Conservation (phyloP, 2,329 filamentous ascomycete species). For the Fusarium torreyae region DNA sequence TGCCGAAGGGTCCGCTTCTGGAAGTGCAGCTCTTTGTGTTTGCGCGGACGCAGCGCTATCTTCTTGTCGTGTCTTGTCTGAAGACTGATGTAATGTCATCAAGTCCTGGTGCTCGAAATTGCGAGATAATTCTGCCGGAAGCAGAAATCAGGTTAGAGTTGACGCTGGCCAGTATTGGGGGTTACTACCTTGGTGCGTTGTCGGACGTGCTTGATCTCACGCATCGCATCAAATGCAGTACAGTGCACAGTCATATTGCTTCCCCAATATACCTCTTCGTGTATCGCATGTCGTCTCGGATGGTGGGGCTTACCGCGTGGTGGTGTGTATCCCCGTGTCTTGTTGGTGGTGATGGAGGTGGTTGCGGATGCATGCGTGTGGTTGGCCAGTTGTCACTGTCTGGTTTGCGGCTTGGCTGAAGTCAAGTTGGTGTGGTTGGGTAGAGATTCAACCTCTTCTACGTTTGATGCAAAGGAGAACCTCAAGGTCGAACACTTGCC, state of each 20-base stretch:
- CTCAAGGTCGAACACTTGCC: not conserved
- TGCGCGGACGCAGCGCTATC: conserved; percentile 40
- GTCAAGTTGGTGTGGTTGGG: conserved; percentile 38
- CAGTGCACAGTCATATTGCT: conserved; percentile 32
- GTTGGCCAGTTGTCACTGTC: conserved; percentile 39
- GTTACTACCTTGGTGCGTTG: conserved; percentile 28
- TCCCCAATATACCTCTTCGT: conserved; percentile 33
- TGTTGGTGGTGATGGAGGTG: conserved; percentile 12
- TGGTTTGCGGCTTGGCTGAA: conserved; percentile 22
- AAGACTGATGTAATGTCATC: conserved; percentile 17
- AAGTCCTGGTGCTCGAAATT: conserved; percentile 9
- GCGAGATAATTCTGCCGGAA: not conserved
- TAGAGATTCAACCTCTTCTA: conserved; percentile 20
- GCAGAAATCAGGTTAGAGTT: conserved; percentile 22
- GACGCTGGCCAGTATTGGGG: conserved; percentile 2
- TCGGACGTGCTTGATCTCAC: conserved; percentile 38
- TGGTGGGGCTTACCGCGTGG: conserved; percentile 36
- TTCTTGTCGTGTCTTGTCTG: conserved; percentile 4
- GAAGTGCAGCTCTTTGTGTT: conserved; percentile 23
- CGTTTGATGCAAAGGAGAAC: not conserved
- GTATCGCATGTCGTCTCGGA: conserved; percentile 33
- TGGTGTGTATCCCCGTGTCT: conserved; percentile 24
- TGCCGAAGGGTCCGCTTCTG: conserved; percentile 35
- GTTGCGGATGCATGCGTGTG: conserved; percentile 31
- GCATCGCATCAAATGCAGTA: conserved; percentile 26